Conservation (phyloP, 1,284 basidiomycete genomes). For the Moesziomyces sp. region DNA sequence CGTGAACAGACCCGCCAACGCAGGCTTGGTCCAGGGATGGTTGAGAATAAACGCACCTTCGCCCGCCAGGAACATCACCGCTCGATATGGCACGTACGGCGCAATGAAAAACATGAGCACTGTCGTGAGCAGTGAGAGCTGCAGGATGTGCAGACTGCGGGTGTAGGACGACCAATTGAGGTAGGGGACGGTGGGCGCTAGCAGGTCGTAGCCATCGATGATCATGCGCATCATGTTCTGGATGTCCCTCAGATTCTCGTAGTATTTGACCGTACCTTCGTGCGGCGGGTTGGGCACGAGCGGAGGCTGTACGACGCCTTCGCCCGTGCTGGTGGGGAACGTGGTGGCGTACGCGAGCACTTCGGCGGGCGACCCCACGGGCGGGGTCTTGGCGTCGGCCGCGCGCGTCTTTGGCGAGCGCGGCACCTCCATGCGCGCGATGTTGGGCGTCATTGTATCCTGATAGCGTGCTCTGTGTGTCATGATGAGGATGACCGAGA, state of each 20-base stretch:
- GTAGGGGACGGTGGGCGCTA: slow-evolving; percentile 61
- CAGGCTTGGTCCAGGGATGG: slow-evolving; percentile 65
- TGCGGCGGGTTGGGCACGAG: slow-evolving; percentile 62
- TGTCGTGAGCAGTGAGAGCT: slow-evolving; percentile 56
- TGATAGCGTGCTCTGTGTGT: slow-evolving; percentile 56
- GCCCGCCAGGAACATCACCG: slow-evolving; percentile 61
- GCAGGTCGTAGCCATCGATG: slow-evolving; percentile 63
- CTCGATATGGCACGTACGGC: slow-evolving; percentile 61
- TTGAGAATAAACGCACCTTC: slow-evolving; percentile 62
- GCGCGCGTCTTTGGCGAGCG: slow-evolving; percentile 25
- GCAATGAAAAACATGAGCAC: slow-evolving; percentile 60
- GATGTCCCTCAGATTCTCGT: slow-evolving; percentile 66
- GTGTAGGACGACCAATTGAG: slow-evolving; percentile 67
- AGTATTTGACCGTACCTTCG: slow-evolving; percentile 64
- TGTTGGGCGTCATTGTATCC: slow-evolving; percentile 42
- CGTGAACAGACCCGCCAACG: slow-evolving; percentile 47
- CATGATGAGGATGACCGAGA: slow-evolving; percentile 60
- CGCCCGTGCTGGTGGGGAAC: slow-evolving; percentile 37
- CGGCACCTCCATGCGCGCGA: slow-evolving; percentile 28
- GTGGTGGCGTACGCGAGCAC: slow-evolving; percentile 30
- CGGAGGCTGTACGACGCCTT: slow-evolving; percentile 40
- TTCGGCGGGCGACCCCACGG: slow-evolving; percentile 16
- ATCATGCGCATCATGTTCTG: slow-evolving; percentile 68
- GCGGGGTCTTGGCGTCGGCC: background rate
- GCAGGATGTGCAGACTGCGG: slow-evolving; percentile 61